phyloP scores from a whole-genome alignment of 1,284 basidiomycete species.

The Ceratobasidium sp. region DNA sequence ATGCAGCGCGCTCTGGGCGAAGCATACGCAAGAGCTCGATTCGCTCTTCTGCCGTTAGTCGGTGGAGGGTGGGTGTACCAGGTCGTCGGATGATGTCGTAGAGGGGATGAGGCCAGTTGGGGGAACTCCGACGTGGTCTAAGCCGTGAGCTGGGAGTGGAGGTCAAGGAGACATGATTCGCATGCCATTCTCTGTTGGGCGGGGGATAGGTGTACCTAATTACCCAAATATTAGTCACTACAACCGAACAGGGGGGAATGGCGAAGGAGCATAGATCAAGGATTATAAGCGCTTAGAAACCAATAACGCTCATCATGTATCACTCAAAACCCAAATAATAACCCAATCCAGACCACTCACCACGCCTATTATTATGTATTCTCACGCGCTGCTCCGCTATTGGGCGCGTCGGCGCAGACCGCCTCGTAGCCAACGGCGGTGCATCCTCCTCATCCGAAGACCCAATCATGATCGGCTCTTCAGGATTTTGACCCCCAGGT shows the following conservation, averaged over 20 bases:
- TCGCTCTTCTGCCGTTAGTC: no score
- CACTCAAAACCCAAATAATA: not conserved
- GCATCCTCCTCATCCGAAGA: constrained; percentile 34
- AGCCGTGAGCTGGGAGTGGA: not conserved
- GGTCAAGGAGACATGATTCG: constrained; percentile 30
- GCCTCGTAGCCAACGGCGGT: not conserved
- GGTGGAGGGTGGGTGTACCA: no score
- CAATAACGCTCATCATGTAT: not conserved
- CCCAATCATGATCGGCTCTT: constrained; percentile 34
- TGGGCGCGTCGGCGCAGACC: not conserved
- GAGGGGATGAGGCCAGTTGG: no score
- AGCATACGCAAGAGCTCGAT: no score
- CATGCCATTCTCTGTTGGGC: not conserved
- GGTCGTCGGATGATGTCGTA: no score
- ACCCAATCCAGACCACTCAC: not conserved
- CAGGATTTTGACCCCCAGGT: constrained; percentile 8
- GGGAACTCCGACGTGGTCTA: not conserved
- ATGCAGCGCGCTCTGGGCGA: constrained; percentile 12
- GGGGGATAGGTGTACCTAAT: constrained; percentile 35
- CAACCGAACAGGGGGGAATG: constrained; percentile 2
- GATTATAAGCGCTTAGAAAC: no score
- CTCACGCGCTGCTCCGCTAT: constrained; percentile 14
- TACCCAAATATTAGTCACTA: not conserved
- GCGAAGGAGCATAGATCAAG: no score
- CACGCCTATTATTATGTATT: not conserved